Evolutionary conservation across 2,329 filamentous ascomycete species (phyloP), one percentile per base, ranked within the genome.

Genomic region (Clarireedia homoeocarpa): DNA sequence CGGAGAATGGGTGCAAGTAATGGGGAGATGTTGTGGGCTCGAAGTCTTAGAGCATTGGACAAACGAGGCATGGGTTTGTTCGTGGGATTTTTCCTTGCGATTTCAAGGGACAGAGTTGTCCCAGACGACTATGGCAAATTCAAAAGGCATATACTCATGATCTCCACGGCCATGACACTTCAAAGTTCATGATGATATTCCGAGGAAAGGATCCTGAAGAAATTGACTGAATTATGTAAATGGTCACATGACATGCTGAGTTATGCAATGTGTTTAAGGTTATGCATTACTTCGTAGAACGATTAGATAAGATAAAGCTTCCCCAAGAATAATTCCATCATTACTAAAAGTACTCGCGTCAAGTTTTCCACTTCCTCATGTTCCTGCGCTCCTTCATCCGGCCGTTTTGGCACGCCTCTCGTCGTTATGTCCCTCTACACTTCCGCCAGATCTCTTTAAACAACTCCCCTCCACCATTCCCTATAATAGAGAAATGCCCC

Each of bases 1-100:
- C 77, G 81, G 1, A 92, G 77, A 4, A 92, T 77, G 2, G 75
- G 68, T 6, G 81, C 75, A 5, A 88, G 74, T 50, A 83, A 71
- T 1, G 78, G 74, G 17, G 82, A 81, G 62, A 79, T 74, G 7
- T 69, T 67, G 59, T 72, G 72, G 57, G 84, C 84, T 63, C 71
- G 74, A 60, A 76, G 75, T 58, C 86, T 70, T 48, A 86, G 73
- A 36, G 74, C 72, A 42, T 79, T 82, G n/a, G 77, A 71, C 50
- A 88, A 74, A 61, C 85, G 83, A 61, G 86, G 84, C 83, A 85
- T 85, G 48, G 39, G 52, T 17, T 6, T 44, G 38, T 39, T 42
- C 15, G 9, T 4, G 10, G 30, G 12, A 12, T 3, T 12, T 12
- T 34, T 12, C 10, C 30, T 34, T 34, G 5, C 10, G 30, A 12